phyloP scores from a whole-genome alignment of 352 stramenopile genomes.

The Phytophthora sojae region DNA sequence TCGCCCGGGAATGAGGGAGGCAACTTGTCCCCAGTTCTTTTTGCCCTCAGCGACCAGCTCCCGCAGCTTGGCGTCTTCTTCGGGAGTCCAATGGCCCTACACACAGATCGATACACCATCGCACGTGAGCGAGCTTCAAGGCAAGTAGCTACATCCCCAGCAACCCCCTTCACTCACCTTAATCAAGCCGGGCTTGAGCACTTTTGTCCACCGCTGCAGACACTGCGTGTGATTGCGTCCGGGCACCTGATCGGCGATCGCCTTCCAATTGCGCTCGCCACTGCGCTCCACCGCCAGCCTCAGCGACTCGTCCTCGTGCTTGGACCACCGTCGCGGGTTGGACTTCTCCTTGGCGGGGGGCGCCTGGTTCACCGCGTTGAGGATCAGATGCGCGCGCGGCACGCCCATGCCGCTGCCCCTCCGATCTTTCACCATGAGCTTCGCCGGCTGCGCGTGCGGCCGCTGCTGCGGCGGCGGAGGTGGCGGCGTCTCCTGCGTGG shows the following conservation, averaged over 20 bases:
- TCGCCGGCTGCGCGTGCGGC: conserved; percentile 45
- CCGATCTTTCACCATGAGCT: conserved; percentile 82
- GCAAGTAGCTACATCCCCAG: neutral
- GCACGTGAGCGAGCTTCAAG: neutral
- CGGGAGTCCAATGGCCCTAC: conserved; percentile 91
- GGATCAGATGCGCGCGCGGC: conserved; percentile 72
- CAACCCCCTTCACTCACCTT: conserved; percentile 46
- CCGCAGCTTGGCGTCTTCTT: conserved; percentile 90
- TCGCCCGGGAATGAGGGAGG: conserved; percentile 81
- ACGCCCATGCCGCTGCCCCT: conserved; percentile 78
- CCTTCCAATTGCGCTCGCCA: conserved; percentile 91
- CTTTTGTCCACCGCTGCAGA: conserved; percentile 94
- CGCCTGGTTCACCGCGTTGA: conserved; percentile 79
- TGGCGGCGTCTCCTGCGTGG: neutral
- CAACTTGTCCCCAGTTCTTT: conserved; percentile 92
- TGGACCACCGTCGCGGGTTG: conserved; percentile 85
- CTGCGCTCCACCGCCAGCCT: conserved; percentile 85
- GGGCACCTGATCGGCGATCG: conserved; percentile 92
- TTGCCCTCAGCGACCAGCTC: conserved; percentile 89
- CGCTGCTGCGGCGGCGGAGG: conserved; percentile 24
- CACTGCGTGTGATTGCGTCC: conserved; percentile 94
- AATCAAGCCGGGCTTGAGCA: conserved; percentile 93
- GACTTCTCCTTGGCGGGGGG: conserved; percentile 87
- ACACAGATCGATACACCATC: conserved; percentile 8
- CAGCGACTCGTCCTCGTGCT: conserved; percentile 87